Base-by-base conservation (phyloP, 768 basidiomycete genomes). In the Russula earlei region DNA sequence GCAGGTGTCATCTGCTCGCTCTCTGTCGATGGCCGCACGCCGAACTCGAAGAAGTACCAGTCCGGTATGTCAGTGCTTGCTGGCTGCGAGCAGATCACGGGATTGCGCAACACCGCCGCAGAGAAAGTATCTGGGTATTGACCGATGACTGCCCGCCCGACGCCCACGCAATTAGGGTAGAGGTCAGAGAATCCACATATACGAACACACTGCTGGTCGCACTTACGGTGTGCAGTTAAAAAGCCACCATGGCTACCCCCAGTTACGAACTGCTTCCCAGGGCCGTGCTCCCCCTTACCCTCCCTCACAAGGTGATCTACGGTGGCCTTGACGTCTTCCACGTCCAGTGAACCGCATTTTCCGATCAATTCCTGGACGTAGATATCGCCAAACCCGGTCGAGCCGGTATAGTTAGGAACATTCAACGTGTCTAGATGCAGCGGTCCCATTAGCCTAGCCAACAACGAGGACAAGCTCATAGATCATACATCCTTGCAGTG, bases 231-330 rank as follows among this genome's bases (percentile, higher is more conserved):
- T 11, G 59, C 59, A 10, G 58, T 62, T 31, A 66, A 62, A 53
- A 64, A 70, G 10, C 71, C 71, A 17, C 68, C 69, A 33, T 72
- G 71, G 15, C 61, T 63, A 7, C 71, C 71, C 0, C 71, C 70
- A 2, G 57, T 58, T 24, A 68, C 50, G 41, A 68, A 64, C 10
- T 60, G 58, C 40, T 66, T 69, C 12, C 63, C 63, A 10, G 49
- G 52, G 10, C 61, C 64, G 14, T 59, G 31, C 11, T 55, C 58
- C 4, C 64, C 64, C 11, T 68, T 56, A 2, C 62, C 63, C 15
- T 64, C 46, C 25, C 55, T 49, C 24, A 67, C 61, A 38, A 71
- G 63, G 52, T 63, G 49, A 50, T 68, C 60, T 4, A 62, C 60
- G 17, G 66, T 57, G 1, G 51, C 64, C 46, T 66, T 61, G 15